Evolutionary conservation across 2,329 filamentous ascomycete genomes (phyloP).

Genomic region (Diaporthe velutina): DNA sequence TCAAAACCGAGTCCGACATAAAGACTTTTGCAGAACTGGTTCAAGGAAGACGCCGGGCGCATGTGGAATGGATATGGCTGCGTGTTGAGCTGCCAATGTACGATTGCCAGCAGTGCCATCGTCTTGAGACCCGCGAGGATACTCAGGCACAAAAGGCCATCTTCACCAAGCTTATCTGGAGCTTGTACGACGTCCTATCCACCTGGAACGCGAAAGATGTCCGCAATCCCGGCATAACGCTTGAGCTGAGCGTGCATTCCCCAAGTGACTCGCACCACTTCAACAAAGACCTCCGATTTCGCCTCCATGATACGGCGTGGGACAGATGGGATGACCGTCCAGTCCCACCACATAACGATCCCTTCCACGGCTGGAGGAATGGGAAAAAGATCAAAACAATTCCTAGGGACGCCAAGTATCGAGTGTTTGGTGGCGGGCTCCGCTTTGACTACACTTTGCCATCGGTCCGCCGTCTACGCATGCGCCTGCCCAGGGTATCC

Average conservation of each 20-base stretch:
- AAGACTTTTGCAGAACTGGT: neutral
- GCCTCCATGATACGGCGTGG: neutral
- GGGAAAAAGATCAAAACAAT: neutral
- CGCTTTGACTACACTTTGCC: neutral
- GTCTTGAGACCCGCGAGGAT: neutral
- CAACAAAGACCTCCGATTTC: conserved; percentile 11
- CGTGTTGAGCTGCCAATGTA: conserved; percentile 25
- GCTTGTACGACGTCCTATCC: neutral
- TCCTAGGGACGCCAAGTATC: neutral
- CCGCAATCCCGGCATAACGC: neutral
- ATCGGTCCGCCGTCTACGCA: neutral
- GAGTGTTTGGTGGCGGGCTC: neutral
- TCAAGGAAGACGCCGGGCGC: neutral
- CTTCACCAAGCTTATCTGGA: neutral
- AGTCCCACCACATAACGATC: neutral
- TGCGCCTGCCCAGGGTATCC: neutral
- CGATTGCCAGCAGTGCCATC: conserved; percentile 14
- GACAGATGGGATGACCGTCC: neutral
- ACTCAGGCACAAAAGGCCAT: neutral
- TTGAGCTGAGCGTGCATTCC: conserved; percentile 5
- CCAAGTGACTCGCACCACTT: neutral
- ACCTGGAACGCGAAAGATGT: neutral
- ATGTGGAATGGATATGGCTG: conserved; percentile 27
- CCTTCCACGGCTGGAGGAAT: neutral
- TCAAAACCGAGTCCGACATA: neutral